These are phyloP conservation scores for Populus tremula DNA, from an alignment of 345 rosid species.

Conservation along the genomic window DNA sequence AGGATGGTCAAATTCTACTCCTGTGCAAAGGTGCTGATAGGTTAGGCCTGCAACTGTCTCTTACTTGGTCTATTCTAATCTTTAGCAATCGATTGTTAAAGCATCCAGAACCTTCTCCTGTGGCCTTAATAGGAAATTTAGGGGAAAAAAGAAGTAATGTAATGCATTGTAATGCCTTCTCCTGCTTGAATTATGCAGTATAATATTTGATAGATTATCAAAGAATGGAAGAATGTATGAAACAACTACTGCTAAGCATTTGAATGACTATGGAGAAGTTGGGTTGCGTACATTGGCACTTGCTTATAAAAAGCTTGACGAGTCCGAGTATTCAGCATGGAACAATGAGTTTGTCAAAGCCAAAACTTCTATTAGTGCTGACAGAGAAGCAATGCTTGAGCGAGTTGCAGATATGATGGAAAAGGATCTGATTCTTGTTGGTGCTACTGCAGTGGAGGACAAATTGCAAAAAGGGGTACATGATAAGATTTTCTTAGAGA, in stretches of 20 bases:
- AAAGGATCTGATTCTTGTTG: conserved; percentile 79
- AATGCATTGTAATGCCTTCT: not conserved
- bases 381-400: conserved; percentile 79
- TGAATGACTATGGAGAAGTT: conserved; percentile 93
- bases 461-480: conserved; percentile 92
- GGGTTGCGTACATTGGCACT: conserved; percentile 87
- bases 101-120: not conserved
- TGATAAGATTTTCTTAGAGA: conserved; percentile 10
- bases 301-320: conserved; percentile 68
- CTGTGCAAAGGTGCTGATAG: conserved; percentile 99
- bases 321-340: conserved; percentile 75
- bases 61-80: not conserved
- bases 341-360: conserved; percentile 77
- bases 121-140: not conserved
- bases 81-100: not conserved
- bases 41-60: conserved; percentile 39
- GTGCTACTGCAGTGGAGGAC: conserved; percentile 99
- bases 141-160: not conserved
- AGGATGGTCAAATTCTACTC: conserved; percentile 76
- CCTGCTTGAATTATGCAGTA: conserved; percentile 46
- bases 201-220: conserved; percentile 83
- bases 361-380: conserved; percentile 73
- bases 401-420: conserved; percentile 75
- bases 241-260: conserved; percentile 63
- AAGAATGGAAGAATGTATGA: conserved; percentile 68